Evolutionary conservation across 2,329 filamentous ascomycete genomes (phyloP).

Genomic region (Cladosporium sp.): DNA sequence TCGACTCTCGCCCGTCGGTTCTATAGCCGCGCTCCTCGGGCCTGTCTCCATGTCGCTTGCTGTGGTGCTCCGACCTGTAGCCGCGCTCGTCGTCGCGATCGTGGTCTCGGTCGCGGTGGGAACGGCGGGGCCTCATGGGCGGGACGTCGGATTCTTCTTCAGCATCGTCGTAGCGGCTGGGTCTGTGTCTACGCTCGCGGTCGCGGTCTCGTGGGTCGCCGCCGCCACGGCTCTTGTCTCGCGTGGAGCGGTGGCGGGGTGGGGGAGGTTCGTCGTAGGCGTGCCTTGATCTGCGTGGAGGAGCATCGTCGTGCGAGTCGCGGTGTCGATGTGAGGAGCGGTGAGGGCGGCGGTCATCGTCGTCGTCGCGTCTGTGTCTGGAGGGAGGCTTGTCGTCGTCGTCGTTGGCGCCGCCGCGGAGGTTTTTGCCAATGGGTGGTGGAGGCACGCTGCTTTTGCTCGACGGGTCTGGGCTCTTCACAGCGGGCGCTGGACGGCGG

Average conservation of each 20-base stretch:
- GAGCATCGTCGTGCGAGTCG: slow-evolving; percentile 1
- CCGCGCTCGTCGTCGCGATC: slow-evolving; percentile 11
- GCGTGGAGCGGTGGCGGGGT: neutral
- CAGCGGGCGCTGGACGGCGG: slow-evolving; percentile 1
- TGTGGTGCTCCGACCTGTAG: slow-evolving; percentile 11
- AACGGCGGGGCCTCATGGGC: neutral
- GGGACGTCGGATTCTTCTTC: slow-evolving; percentile 10
- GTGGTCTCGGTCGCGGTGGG: slow-evolving; percentile 5
- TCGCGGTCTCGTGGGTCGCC: neutral
- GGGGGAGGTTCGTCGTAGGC: slow-evolving; percentile 1
- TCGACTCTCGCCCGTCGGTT: slow-evolving; percentile 12
- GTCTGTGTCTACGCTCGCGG: slow-evolving; percentile 11
- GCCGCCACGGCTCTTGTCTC: neutral
- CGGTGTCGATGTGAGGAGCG: slow-evolving; percentile 1
- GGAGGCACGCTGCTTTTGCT: slow-evolving; percentile 9
- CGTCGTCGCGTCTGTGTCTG: slow-evolving; percentile 4
- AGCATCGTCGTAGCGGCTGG: slow-evolving; percentile 7
- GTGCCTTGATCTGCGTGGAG: neutral
- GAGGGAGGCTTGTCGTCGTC: slow-evolving; percentile 9
- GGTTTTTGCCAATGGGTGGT: slow-evolving; percentile 8
- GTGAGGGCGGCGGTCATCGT: slow-evolving; percentile 9
- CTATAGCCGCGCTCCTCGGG: slow-evolving; percentile 9
- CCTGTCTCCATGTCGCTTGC: neutral
- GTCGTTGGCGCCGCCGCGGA: slow-evolving; percentile 4
- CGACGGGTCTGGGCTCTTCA: slow-evolving; percentile 2